Base-by-base conservation (phyloP, 2,329 filamentous ascomycete species). In the Kalmusia sp. region DNA sequence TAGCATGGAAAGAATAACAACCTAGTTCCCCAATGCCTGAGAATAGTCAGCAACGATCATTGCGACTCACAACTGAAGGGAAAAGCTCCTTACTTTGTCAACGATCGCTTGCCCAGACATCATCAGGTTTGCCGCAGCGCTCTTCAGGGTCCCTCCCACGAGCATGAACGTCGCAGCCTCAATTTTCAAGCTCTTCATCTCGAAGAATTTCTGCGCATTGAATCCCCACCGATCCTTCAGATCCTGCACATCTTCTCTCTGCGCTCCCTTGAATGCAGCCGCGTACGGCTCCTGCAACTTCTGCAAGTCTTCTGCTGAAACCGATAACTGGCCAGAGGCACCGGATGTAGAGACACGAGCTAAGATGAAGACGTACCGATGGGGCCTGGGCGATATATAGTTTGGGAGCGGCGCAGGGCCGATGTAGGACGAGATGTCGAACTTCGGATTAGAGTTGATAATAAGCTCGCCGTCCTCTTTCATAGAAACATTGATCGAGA, bases 161-260 rank as follows among this genome's bases (percentile, higher is more conserved):
- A 49, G 49, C 58, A 64, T 62, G 2, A 63, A 62, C 3, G 49
- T 61, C 21, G 52, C 61, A 33, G 54, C 59, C 54, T 59, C 48
- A 0, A 62, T 41, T 55, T 59, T 53, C 12, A 64, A 52, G 6
- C 55, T 52, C 47, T 64, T 64, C 46, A 49, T 54, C 34, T 54
- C 58, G 28, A 55, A 68, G 58, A 66, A 17, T 30, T 51, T 53
- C 35, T 56, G 47, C n/a, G 55, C 57, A 37, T 60, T 57, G 15
- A 66, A 66, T 0, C 62, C 63, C 63, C 63, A 64, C 0, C 63
- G 51, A n/a, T 63, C 63, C 31, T 63, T 63, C 38, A 66, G 39
- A 34, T 66, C 63, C 49, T 66, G 62, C 17, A 53, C 50, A 15
- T 57, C 57, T 6, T 45, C 49, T 35, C 28, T 37, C 22, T 64